phyloP scores from a whole-genome alignment of 345 rosid genomes.

The Pugionium dolabratum region DNA sequence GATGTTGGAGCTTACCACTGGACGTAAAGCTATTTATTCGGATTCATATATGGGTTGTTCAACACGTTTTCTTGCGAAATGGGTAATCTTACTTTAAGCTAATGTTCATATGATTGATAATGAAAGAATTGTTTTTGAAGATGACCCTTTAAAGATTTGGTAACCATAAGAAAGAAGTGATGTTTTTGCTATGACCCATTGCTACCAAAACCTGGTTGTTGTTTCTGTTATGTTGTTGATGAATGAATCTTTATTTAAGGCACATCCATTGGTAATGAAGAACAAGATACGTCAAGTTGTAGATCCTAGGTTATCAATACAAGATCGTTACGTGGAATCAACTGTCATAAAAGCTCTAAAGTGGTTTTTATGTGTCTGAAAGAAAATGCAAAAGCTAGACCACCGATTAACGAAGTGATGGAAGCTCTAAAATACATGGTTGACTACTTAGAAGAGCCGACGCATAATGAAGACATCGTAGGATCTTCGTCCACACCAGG shows the following conservation, averaged over 20 bases:
- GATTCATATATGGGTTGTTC: conserved; percentile 34
- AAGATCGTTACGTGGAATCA: conserved; percentile 40
- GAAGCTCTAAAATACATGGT: conserved; percentile 51
- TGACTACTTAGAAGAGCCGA: no score
- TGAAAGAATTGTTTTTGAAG: background rate
- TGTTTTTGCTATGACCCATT: no score
- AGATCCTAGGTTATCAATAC: conserved; percentile 51
- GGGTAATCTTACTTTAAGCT: conserved; percentile 38
- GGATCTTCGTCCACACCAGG: background rate
- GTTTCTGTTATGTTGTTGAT: no score
- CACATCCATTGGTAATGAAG: conserved; percentile 34
- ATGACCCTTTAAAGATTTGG: background rate
- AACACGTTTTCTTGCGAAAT: conserved; percentile 46
- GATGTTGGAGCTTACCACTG: conserved; percentile 63
- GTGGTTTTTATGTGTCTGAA: conserved; percentile 54
- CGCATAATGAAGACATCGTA: no score
- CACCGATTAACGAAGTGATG: conserved; percentile 52
- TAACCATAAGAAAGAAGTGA: no score
- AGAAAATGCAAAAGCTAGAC: conserved; percentile 52
- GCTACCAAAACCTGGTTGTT: no score
- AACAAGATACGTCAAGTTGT: conserved; percentile 35
- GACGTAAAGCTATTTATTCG: conserved; percentile 48
- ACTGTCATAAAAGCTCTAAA: conserved; percentile 45
- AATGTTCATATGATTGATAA: conserved; percentile 11
- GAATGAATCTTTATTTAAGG: conserved; percentile 33